Base-by-base conservation (phyloP, 2,329 filamentous ascomycete genomes). In the Botrytis hyacinthi region DNA sequence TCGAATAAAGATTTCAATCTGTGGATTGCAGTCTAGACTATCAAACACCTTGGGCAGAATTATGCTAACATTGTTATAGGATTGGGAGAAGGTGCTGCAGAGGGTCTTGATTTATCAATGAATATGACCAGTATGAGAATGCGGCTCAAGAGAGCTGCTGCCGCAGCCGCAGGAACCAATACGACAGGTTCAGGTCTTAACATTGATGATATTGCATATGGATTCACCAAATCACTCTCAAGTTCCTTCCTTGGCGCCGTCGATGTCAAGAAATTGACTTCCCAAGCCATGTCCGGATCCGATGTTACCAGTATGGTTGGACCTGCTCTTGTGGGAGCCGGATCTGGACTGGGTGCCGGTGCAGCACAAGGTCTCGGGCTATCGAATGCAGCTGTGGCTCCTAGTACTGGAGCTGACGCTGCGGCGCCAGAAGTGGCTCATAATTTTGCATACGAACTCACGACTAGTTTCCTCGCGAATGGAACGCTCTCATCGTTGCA, bases 211-310 rank as follows among this genome's bases (percentile, higher is more conserved):
- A 29, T 68, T 35, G 54, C 71, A 44, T 72, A 29, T 46, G 62
- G 71, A n/a, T 72, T 72, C 51, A 60, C 71, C 32, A 72, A 68
- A 60, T 63, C 71, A 12, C 71, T 72, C 3, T 72, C 71, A 20
- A 72, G 71, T 40, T 72, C 71, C 12, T 72, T 72, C 40, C 62
- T 72, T 20, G 71, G 71, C 22, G 29, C 62, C 9, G 71, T 72
- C 1, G 71, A 72, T 60, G 51, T 72, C 42, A 44, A 72, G 20
- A 35, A 66, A 57, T 29, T 72, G 20, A 12, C 71, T n/a, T 18
- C 42, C 14, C 62, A 72, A 68, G 62, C 71, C 22, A 72, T 72
- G 71, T 60, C 62, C 14, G 40, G 62, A 44, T 72, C 71, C 0
- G 69, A 46, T 35, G 22, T 48, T n/a, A 37, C 48, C 10, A 59